Conservation (phyloP, 345 rosid species). For the Aethionema arabicum region DNA sequence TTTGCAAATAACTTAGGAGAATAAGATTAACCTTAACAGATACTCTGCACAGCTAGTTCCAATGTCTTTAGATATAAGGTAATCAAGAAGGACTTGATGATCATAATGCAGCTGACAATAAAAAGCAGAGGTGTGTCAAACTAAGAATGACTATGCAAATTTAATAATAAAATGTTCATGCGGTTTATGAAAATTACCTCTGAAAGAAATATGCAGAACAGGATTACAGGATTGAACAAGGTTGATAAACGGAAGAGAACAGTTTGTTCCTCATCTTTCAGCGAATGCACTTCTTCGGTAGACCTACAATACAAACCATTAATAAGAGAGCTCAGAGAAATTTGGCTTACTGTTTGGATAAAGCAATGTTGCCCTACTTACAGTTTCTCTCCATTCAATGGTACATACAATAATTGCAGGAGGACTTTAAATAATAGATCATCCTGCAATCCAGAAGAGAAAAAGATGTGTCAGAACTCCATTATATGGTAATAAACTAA, state of each 20-base stretch:
- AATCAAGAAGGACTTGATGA: slow-evolving; percentile 92
- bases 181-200: slow-evolving; percentile 55
- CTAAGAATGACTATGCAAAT: slow-evolving; percentile 12
- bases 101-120: slow-evolving; percentile 70
- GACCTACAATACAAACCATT: slow-evolving; percentile 41
- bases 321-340: slow-evolving; percentile 16
- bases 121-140: slow-evolving; percentile 1
- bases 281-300: slow-evolving; percentile 32
- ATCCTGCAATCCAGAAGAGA: slow-evolving; percentile 51
- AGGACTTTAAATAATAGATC: slow-evolving; percentile 82
- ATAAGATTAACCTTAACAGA: slow-evolving; percentile 59
- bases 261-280: slow-evolving; percentile 39
- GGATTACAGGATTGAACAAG: slow-evolving; percentile 60
- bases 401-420: slow-evolving; percentile 53
- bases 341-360: background rate
- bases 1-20: slow-evolving; percentile 1
- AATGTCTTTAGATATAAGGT: slow-evolving; percentile 76
- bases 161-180: background rate
- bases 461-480: slow-evolving; percentile 7
- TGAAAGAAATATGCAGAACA: slow-evolving; percentile 73
- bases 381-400: slow-evolving; percentile 45
- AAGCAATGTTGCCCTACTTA: slow-evolving; percentile 40
- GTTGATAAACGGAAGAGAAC: slow-evolving; percentile 43
- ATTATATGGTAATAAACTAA: slow-evolving; percentile 10
- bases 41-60: slow-evolving; percentile 78